Percentiles rank a stretch among this genome's conserved stretches.
Evolutionary conservation across 129 eudicot genomes (phyloP).

Genomic region (Artemisia annua): DNA sequence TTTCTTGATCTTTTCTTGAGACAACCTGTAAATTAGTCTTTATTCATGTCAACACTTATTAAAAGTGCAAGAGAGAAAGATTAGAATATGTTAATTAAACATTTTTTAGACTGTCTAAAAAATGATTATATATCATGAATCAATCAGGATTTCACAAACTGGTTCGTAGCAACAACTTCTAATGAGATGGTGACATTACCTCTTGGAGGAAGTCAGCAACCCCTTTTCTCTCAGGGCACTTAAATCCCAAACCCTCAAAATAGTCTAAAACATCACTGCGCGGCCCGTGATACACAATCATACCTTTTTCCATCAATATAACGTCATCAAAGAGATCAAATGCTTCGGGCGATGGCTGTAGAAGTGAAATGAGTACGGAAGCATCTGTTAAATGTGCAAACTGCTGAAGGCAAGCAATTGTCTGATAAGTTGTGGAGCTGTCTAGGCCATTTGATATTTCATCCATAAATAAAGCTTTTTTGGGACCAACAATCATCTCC

Average conservation of each 20-base stretch:
- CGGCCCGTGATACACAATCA: slow-evolving; percentile 73
- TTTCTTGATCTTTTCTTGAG: slow-evolving; percentile 69
- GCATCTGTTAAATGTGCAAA: no score
- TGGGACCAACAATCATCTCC: no score
- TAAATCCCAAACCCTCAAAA: slow-evolving; percentile 64
- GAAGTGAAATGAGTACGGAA: no score
- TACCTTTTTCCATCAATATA: slow-evolving; percentile 81
- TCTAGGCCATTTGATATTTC: no score
- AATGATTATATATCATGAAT: no score
- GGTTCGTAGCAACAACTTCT: not conserved
- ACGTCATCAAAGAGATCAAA: slow-evolving; percentile 83
- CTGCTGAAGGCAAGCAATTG: no score
- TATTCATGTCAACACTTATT: not conserved
- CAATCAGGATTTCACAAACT: no score
- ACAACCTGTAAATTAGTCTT: slow-evolving; percentile 43
- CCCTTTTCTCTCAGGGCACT: slow-evolving; percentile 84
- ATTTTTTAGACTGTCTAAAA: not conserved
- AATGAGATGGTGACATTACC: slow-evolving; percentile 41
- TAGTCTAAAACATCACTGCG: slow-evolving; percentile 53
- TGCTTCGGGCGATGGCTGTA: slow-evolving; percentile 43
- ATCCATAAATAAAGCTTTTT: no score
- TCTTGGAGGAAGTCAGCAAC: slow-evolving; percentile 90
- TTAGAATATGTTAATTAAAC: no score
- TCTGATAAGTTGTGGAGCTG: no score
- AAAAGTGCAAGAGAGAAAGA: no score